Conservation (phyloP, 441 rosid species). For the Metrosideros polymorpha region DNA sequence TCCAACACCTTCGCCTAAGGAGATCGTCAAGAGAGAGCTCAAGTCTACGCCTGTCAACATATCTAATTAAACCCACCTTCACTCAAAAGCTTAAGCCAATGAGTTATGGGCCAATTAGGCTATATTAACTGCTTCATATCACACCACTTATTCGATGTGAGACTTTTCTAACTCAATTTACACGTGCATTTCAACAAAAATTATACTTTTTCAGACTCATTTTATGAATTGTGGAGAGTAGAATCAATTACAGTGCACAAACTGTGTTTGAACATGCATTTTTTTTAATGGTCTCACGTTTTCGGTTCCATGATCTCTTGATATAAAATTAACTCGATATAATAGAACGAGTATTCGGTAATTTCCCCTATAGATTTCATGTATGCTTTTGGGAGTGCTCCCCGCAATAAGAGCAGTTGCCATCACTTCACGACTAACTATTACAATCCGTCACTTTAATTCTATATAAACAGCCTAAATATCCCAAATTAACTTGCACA, state of each 20-base stretch:
- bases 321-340: neutral
- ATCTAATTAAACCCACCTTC: no score
- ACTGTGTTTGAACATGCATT: neutral
- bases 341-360: rapidly evolving
- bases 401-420: neutral
- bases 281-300: neutral
- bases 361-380: neutral
- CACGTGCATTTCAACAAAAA: no score
- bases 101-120: no score
- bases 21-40: no score
- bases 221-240: neutral
- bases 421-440: neutral
- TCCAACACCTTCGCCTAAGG: no score
- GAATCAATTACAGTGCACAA: neutral
- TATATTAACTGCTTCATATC: no score
- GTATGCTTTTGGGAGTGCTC: neutral
- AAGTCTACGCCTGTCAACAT: no score
- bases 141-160: no score
- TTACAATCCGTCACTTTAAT: neutral
- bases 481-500: neutral
- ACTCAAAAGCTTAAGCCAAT: no score
- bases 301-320: neutral
- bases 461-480: neutral
- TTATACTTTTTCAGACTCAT: neutral
- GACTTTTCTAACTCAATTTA: no score